These are phyloP conservation scores for Cubamyces lactineus DNA, from an alignment of 768 basidiomycete genomes.

Conservation along the genomic window DNA sequence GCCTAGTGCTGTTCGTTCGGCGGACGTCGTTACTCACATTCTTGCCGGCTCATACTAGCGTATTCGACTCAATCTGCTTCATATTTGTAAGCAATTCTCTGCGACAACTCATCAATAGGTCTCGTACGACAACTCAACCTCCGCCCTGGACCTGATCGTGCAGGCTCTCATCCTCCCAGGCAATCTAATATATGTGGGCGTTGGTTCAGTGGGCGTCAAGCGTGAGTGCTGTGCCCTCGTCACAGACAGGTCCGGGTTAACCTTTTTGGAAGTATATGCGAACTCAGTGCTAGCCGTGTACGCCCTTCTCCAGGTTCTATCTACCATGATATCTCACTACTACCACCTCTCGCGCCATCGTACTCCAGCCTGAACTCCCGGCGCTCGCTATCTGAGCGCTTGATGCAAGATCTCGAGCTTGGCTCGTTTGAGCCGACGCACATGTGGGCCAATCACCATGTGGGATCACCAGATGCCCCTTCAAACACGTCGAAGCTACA, in stretches of 20 bases:
- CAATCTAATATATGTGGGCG: not conserved
- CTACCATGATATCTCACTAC: not conserved
- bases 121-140: no score
- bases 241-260: not conserved
- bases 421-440: not conserved
- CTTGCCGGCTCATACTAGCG: not conserved
- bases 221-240: not conserved
- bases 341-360: not conserved
- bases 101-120: not conserved
- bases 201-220: slow-evolving; percentile 5
- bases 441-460: no score
- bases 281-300: slow-evolving; percentile 15
- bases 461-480: not conserved
- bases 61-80: not conserved
- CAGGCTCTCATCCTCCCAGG: slow-evolving; percentile 7
- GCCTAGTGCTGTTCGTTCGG: not conserved
- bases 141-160: no score
- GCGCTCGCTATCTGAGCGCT: not conserved
- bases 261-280: not conserved
- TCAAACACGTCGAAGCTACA: not conserved
- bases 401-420: not conserved
- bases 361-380: not conserved
- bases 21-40: not conserved
- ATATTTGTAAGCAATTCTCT: not conserved
- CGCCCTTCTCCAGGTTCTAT: not conserved